Percentiles rank a stretch among this genome's conserved stretches.
Evolutionary conservation across 345 rosid genomes (phyloP).

Genomic region (Aquilaria malaccensis): DNA sequence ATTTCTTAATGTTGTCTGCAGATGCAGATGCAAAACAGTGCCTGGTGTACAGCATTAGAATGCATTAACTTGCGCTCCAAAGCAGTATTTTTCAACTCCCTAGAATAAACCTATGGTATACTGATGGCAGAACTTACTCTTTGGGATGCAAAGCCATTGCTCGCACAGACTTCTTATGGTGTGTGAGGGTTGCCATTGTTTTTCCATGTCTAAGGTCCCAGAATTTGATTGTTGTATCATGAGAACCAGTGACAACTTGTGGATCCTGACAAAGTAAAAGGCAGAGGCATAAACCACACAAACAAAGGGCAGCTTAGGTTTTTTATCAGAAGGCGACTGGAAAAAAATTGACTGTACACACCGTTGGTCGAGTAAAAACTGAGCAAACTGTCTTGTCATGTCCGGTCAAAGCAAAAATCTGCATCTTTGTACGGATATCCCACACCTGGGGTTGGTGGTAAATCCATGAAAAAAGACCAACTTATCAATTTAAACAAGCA

Average conservation of each 20-base stretch:
- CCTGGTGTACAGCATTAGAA: conserved; percentile 34
- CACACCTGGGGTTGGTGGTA: conserved; percentile 58
- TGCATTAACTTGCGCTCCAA: conserved; percentile 1
- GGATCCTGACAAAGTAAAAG: conserved; percentile 64
- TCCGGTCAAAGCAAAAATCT: conserved; percentile 89
- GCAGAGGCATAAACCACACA: background rate
- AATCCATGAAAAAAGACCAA: conserved; percentile 18
- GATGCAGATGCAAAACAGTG: conserved; percentile 94
- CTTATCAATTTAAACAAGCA: conserved; percentile 12
- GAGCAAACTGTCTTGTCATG: conserved; percentile 98
- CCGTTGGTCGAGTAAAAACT: conserved; percentile 87
- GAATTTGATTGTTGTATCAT: conserved; percentile 90
- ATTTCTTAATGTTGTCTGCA: conserved; percentile 94
- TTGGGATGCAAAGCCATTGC: conserved; percentile 93
- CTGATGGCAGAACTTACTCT: conserved; percentile 44
- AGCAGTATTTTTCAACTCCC: background rate
- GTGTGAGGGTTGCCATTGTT: conserved; percentile 90
- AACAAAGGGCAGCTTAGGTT: background rate
- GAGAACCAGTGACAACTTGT: conserved; percentile 98
- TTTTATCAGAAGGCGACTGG: background rate
- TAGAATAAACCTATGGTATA: conserved; percentile 6
- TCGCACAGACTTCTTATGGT: conserved; percentile 97
- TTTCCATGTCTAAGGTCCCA: conserved; percentile 98
- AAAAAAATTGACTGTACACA: conserved; percentile 21
- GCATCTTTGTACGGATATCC: conserved; percentile 97